phyloP scores from a whole-genome alignment of 2,329 filamentous ascomycete species.

The Aspergillus pseudoglaucus region DNA sequence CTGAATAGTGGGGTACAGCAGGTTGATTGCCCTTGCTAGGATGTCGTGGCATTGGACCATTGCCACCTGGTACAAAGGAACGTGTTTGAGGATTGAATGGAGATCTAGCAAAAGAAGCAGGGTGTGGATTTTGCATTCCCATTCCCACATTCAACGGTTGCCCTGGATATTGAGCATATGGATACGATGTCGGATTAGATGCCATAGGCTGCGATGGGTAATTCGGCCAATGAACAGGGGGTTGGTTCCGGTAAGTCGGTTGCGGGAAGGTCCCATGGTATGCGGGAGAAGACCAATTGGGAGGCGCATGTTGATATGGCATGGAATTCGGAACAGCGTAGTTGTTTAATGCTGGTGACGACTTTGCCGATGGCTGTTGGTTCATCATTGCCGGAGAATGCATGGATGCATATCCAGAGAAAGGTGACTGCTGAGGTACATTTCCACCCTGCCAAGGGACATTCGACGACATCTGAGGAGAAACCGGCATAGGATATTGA shows the following conservation, averaged over 20 bases:
- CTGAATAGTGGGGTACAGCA: conserved; percentile 21
- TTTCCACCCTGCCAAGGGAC: conserved; percentile 30
- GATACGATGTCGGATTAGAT: conserved; percentile 52
- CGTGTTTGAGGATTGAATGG: conserved; percentile 93
- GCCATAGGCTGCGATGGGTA: conserved; percentile 30
- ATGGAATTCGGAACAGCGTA: conserved; percentile 27
- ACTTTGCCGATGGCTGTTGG: conserved; percentile 30
- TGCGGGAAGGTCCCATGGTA: conserved; percentile 28
- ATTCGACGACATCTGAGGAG: conserved; percentile 28
- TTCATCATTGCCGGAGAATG: conserved; percentile 32
- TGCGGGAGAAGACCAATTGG: conserved; percentile 27
- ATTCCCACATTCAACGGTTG: conserved; percentile 53
- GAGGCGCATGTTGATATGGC: conserved; percentile 25
- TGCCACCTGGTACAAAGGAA: conserved; percentile 68
- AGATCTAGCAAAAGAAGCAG: conserved; percentile 75
- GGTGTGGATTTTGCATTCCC: conserved; percentile 71
- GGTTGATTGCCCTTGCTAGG: conserved; percentile 26
- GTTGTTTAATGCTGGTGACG: conserved; percentile 33
- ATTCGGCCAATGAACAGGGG: conserved; percentile 33
- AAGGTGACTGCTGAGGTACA: conserved; percentile 31
- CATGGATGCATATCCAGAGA: conserved; percentile 32
- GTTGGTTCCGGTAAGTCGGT: conserved; percentile 34
- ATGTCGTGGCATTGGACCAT: conserved; percentile 30
- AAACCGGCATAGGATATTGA: conserved; percentile 30
- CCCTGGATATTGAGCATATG: conserved; percentile 70